A percentile compares a stretch with the other conserved stretches of the same genome.
Conservation (phyloP, 108 stramenopile species). For the Phaeodactylum tricornutum region DNA sequence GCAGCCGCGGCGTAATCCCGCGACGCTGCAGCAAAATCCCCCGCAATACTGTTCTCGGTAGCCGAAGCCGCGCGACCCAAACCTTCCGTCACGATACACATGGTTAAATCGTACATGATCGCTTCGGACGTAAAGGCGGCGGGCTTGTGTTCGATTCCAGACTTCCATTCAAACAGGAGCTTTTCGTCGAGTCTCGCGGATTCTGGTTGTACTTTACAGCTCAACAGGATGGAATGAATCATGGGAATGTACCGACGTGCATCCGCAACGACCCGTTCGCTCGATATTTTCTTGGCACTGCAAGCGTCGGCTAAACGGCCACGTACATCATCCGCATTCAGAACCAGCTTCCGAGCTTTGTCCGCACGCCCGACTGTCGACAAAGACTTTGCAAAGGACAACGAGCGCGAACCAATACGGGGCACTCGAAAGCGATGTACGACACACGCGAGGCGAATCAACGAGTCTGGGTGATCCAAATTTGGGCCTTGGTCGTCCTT, state of each 20-base stretch:
- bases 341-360: slow-evolving; percentile 26
- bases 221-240: slow-evolving; percentile 68
- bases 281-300: slow-evolving; percentile 19
- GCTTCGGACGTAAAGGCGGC: slow-evolving; percentile 66
- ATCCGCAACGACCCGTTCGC: slow-evolving; percentile 38
- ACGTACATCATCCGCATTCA: slow-evolving; percentile 33
- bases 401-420: slow-evolving; percentile 27
- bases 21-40: slow-evolving; percentile 66
- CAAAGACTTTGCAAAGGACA: slow-evolving; percentile 61
- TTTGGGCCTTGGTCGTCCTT: slow-evolving; percentile 9
- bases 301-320: slow-evolving; percentile 27
- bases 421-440: slow-evolving; percentile 68
- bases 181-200: slow-evolving; percentile 59
- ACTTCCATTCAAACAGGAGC: slow-evolving; percentile 41
- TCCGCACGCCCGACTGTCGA: slow-evolving; percentile 30
- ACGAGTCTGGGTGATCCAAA: slow-evolving; percentile 57
- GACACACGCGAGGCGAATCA: slow-evolving; percentile 68
- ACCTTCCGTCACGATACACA: slow-evolving; percentile 60
- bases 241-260: slow-evolving; percentile 41
- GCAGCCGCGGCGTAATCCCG: slow-evolving; percentile 68
- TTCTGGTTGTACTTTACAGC: slow-evolving; percentile 81
- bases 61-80: slow-evolving; percentile 64
- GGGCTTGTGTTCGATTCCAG: slow-evolving; percentile 55
- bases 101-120: slow-evolving; percentile 79
- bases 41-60: slow-evolving; percentile 54